Conservation (phyloP, 805 yeast genomes). For the Babjeviella inositovora region DNA sequence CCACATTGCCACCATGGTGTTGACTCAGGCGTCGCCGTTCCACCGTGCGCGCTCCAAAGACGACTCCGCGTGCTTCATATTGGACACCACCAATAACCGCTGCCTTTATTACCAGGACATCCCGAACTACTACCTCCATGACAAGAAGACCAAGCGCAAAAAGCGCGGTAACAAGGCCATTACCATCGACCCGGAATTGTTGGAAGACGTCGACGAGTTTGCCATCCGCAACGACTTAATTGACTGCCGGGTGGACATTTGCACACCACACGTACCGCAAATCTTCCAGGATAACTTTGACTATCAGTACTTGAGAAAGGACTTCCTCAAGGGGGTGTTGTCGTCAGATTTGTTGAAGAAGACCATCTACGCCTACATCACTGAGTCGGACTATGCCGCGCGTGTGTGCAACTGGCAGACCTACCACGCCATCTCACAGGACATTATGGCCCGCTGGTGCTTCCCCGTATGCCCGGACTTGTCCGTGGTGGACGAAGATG, state of each 20-base stretch:
- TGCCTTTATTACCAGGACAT: slow-evolving; percentile 78
- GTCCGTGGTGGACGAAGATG: slow-evolving; percentile 56
- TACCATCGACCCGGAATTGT: slow-evolving; percentile 68
- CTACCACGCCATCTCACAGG: slow-evolving; percentile 82
- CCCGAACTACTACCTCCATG: slow-evolving; percentile 19
- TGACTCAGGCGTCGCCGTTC: slow-evolving; percentile 68
- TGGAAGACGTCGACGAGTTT: slow-evolving; percentile 64
- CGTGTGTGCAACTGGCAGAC: slow-evolving; percentile 94
- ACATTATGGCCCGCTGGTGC: slow-evolving; percentile 80
- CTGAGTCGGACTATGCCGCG: slow-evolving; percentile 74
- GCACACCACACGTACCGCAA: slow-evolving; percentile 89
- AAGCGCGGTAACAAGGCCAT: slow-evolving; percentile 34
- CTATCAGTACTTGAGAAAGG: slow-evolving; percentile 72
- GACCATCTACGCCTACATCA: slow-evolving; percentile 76
- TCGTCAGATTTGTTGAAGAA: slow-evolving; percentile 84
- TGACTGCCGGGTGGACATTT: slow-evolving; percentile 93
- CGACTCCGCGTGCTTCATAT: slow-evolving; percentile 73
- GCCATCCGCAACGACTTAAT: slow-evolving; percentile 81
- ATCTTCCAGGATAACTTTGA: slow-evolving; percentile 94
- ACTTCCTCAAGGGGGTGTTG: slow-evolving; percentile 81
- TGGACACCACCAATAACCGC: slow-evolving; percentile 58
- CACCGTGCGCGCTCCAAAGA: slow-evolving; percentile 73
- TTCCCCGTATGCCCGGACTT: slow-evolving; percentile 87
- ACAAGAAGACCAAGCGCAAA: slow-evolving; percentile 9
- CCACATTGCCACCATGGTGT: slow-evolving; percentile 88